Evolutionary conservation across 2,329 filamentous ascomycete genomes (phyloP), one percentile per base, ranked within the genome.

Genomic region (Cladosporium sp.): DNA sequence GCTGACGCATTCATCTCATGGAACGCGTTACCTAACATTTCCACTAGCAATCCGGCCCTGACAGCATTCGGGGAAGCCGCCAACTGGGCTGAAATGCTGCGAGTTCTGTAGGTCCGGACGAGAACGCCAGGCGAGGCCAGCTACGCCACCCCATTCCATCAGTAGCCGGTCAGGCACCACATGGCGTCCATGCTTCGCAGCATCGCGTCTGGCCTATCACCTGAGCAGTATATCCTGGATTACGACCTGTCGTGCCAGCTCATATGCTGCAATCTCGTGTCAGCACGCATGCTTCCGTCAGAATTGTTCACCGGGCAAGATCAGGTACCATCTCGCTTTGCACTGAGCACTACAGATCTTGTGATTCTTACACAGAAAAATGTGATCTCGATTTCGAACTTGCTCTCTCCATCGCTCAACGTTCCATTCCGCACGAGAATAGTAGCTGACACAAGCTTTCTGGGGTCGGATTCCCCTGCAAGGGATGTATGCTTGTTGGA

Each of bases 131-230:
- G 57, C 36, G 41, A 54, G 32, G 44, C 54, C n/a, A 54, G 44
- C 24, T 59, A 65, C 64, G 58, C 64, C 47, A 65, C 49, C 21
- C 8, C 38, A 34, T 38, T 58, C 52, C 8, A 59, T 52, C 34
- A 44, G 57, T 59, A n/a, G 41, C 52, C 24, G 32, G n/a, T 12
- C 36, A 65, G 55, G 55, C 55, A 60, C 47, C 64, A 65, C 58
- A 60, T 65, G 49, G 55, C 64, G 57, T 64, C 49, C 61, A 64
- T 26, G 61, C 44, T 47, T 24, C 21, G 21, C 38, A 26, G 24
- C 30, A 24, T 30, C 12, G 54, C 34, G 30, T 47, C 41, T 21
- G n/a, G 41, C 15, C 28, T 10, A 55, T 55, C 52, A 55, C 28
- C 52, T 55, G 41, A 58, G 61, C 32, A 57, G 18, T 26, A 12